Evolutionary conservation across 2,329 filamentous ascomycete species (phyloP).

Genomic region (Talaromyces sp.): DNA sequence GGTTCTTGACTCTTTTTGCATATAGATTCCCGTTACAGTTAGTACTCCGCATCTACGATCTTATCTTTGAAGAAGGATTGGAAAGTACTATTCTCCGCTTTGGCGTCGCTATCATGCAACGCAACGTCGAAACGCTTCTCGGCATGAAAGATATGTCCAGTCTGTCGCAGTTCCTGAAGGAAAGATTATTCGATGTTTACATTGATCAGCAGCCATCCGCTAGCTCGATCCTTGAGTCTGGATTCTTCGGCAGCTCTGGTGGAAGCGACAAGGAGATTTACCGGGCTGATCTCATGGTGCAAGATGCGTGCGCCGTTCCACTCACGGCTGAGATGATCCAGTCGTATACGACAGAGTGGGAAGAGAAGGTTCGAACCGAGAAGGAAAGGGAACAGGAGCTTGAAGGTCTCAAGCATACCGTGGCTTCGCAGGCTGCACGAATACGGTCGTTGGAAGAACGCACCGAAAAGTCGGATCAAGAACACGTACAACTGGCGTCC

Average conservation of each 20-base stretch:
- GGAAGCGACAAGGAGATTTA: conserved; percentile 93
- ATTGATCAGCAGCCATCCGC: conserved; percentile 91
- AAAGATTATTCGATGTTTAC: conserved; percentile 92
- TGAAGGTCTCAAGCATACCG: conserved; percentile 65
- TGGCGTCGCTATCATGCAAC: conserved; percentile 92
- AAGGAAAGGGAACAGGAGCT: conserved; percentile 80
- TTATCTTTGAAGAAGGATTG: conserved; percentile 89
- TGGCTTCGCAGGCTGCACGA: conserved; percentile 65
- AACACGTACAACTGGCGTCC: conserved; percentile 86
- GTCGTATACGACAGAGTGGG: conserved; percentile 81
- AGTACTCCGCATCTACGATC: conserved; percentile 91
- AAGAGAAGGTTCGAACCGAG: conserved; percentile 79
- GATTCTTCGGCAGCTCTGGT: conserved; percentile 92
- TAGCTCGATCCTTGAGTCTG: conserved; percentile 90
- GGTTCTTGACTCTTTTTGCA: conserved; percentile 98
- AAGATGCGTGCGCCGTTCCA: conserved; percentile 84
- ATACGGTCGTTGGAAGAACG: conserved; percentile 85
- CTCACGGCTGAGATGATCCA: conserved; percentile 80
- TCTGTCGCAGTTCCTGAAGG: conserved; percentile 85
- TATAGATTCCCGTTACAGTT: conserved; percentile 96
- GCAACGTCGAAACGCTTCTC: conserved; percentile 75
- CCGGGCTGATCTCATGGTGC: conserved; percentile 86
- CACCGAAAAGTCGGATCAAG: conserved; percentile 80
- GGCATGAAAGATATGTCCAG: conserved; percentile 87
- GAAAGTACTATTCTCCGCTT: conserved; percentile 88